Percentiles rank a stretch among this genome's conserved stretches.
Conservation (phyloP, 768 basidiomycete genomes). For the Amanita pseudoporphyria region DNA sequence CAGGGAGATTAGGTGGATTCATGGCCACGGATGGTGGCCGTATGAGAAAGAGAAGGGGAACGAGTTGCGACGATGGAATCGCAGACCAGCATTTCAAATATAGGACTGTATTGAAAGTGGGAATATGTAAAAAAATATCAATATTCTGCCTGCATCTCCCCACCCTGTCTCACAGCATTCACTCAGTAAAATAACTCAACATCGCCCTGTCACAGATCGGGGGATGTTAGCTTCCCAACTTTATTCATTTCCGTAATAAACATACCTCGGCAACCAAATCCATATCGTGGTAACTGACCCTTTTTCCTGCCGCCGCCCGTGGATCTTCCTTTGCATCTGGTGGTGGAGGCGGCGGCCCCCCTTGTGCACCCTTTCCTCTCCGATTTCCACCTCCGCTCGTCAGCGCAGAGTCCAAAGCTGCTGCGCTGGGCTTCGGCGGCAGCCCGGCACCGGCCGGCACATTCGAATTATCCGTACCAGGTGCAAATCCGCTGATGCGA, state of each 20-base stretch:
- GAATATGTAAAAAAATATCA: constrained; percentile 10
- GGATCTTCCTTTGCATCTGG: constrained; percentile 92
- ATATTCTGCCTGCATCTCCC: constrained; percentile 1
- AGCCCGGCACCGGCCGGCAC: constrained; percentile 63
- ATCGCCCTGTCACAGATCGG: constrained; percentile 36
- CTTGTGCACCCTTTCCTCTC: constrained; percentile 25
- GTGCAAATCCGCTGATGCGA: constrained; percentile 70
- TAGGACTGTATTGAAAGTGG: constrained; percentile 8
- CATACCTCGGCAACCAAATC: constrained; percentile 78
- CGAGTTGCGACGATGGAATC: constrained; percentile 5
- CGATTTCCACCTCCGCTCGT: constrained; percentile 36
- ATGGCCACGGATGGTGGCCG: constrained; percentile 15
- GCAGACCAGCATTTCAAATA: constrained; percentile 22
- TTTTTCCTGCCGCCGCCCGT: constrained; percentile 77
- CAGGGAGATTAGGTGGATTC: constrained; percentile 31
- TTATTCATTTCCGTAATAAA: background rate
- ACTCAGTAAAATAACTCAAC: constrained; percentile 46
- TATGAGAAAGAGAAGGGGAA: constrained; percentile 4
- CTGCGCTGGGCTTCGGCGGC: constrained; percentile 66
- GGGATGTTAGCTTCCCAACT: constrained; percentile 4
- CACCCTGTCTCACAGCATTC: constrained; percentile 8
- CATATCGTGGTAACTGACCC: constrained; percentile 94
- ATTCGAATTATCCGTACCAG: constrained; percentile 30
- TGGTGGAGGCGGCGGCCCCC: constrained; percentile 61
- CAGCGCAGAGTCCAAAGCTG: constrained; percentile 41